phyloP scores from a whole-genome alignment of 208 protist species.

The Acanthamoeba triangularis region DNA sequence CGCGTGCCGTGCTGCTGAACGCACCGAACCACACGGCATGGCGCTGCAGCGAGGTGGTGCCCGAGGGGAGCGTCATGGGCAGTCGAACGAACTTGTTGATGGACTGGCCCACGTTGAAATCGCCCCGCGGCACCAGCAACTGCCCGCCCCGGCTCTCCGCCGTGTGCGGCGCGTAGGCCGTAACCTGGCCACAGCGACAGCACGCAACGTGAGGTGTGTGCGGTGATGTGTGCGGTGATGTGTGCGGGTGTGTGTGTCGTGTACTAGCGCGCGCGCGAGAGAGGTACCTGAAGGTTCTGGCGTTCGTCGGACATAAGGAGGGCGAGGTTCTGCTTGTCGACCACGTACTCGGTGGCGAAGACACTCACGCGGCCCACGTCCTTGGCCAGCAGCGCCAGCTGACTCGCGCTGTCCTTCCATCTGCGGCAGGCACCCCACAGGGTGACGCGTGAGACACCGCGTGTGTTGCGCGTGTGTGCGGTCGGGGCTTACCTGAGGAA shows the following conservation, averaged over 20 bases:
- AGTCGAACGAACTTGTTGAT: constrained; percentile 66
- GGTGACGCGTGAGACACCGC: too few species aligned
- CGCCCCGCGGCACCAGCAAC: constrained; percentile 56
- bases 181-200: neutral
- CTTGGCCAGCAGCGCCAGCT: constrained; percentile 64
- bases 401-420: constrained; percentile 32
- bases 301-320: constrained; percentile 66
- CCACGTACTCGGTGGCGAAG: constrained; percentile 71
- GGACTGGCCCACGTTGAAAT: constrained; percentile 65
- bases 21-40: constrained; percentile 28
- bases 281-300: constrained; percentile 7
- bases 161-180: constrained; percentile 67
- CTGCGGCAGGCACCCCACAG: neutral
- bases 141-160: constrained; percentile 62
- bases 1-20: neutral
- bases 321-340: constrained; percentile 68
- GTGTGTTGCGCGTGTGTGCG: neutral
- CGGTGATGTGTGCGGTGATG: too few species aligned
- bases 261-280: neutral
- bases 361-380: constrained; percentile 65
- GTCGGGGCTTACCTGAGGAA: neutral
- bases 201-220: neutral
- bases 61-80: neutral
- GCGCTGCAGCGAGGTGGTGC: constrained; percentile 29
- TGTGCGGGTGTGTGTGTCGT: neutral